Evolutionary conservation across 164 flowering plant genomes (phyloP).

Genomic region (Sextonia rubra): DNA sequence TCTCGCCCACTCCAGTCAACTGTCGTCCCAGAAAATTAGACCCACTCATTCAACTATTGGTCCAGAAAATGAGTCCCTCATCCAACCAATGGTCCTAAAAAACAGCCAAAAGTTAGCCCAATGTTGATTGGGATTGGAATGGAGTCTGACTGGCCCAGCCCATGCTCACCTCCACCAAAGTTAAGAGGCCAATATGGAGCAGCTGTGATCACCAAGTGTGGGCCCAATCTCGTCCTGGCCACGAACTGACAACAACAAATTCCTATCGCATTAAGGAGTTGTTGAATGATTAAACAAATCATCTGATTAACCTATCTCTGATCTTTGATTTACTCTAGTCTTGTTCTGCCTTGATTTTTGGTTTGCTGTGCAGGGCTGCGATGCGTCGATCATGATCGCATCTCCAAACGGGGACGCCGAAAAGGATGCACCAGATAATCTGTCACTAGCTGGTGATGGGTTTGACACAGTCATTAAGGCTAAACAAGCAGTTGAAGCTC

Average conservation of each 20-base stretch:
- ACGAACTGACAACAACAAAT: background rate
- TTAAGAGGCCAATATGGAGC: background rate
- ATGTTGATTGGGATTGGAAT: too few species aligned
- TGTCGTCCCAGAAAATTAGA: too few species aligned
- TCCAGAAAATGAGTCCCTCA: too few species aligned
- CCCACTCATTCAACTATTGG: too few species aligned
- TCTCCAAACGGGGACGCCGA: conserved; percentile 68
- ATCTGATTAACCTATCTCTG: background rate
- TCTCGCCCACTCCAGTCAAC: too few species aligned
- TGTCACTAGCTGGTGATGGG: conserved; percentile 80
- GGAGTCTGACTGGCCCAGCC: background rate
- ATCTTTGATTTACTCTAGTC: background rate
- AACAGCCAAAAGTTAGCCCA: background rate
- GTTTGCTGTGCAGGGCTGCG: conserved; percentile 55
- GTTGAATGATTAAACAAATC: background rate
- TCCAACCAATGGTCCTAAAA: background rate
- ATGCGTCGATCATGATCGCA: conserved; percentile 62
- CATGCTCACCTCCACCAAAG: background rate
- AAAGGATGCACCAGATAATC: conserved; percentile 59
- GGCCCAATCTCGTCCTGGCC: background rate
- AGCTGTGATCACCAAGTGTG: background rate
- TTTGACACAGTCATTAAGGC: conserved; percentile 75
- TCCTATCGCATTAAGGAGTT: background rate
- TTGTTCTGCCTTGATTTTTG: background rate
- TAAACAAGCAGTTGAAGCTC: conserved; percentile 58